These are phyloP conservation scores for Huntiella savannae DNA, from an alignment of 2,329 filamentous ascomycete species.

Conservation along the genomic window DNA sequence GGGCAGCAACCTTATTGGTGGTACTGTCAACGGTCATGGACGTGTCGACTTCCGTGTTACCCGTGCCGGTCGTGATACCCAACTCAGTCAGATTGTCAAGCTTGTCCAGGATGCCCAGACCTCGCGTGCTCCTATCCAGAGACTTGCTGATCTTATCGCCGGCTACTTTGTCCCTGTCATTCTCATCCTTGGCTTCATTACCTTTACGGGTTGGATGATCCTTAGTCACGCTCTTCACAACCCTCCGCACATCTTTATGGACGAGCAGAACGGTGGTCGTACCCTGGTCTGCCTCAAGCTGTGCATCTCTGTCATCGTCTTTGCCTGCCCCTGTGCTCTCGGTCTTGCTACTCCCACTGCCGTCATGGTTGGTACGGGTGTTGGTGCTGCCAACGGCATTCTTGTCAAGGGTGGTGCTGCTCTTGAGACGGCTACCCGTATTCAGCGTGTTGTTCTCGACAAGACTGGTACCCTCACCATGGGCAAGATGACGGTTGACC, in stretches of 20 bases:
- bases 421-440: conserved; percentile 73
- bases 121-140: conserved; percentile 80
- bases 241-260: conserved; percentile 75
- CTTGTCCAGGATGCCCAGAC: conserved; percentile 97
- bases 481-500: conserved; percentile 85
- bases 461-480: conserved; percentile 92
- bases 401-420: conserved; percentile 93
- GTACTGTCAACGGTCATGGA: conserved; percentile 87
- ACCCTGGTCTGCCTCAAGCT: conserved; percentile 94
- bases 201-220: conserved; percentile 86
- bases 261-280: conserved; percentile 66
- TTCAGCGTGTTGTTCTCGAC: conserved; percentile 80
- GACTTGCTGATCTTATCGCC: conserved; percentile 74
- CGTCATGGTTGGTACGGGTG: conserved; percentile 97
- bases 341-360: conserved; percentile 89
- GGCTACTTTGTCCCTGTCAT: conserved; percentile 90
- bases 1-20: conserved; percentile 65
- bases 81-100: conserved; percentile 93
- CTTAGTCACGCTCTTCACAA: conserved; percentile 68
- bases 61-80: conserved; percentile 80
- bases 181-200: conserved; percentile 62
- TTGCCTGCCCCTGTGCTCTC: conserved; percentile 93
- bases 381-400: conserved; percentile 88
- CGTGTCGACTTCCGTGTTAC: conserved; percentile 84
- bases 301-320: conserved; percentile 95